These are phyloP conservation scores for Plasmodium vinckei DNA, from an alignment of 169 alveolate genomes.

Conservation along the genomic window DNA sequence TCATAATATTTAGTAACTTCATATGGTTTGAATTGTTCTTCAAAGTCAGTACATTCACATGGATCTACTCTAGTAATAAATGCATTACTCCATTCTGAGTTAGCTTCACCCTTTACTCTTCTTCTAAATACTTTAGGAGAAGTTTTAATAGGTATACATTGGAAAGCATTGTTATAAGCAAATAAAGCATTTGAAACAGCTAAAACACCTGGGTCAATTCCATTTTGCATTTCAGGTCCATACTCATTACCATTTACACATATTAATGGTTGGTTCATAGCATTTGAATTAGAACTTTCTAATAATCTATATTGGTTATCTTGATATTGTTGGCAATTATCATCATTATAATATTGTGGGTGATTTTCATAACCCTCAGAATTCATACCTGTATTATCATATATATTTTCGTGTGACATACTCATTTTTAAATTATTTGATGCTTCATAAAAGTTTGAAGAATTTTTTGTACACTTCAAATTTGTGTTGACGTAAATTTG, in stretches of 20 bases:
- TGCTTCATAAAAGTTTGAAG: conserved; percentile 38
- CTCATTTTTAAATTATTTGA: conserved; percentile 22
- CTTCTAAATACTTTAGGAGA: conserved; percentile 83
- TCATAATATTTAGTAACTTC: conserved; percentile 78
- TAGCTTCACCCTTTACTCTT: conserved; percentile 84
- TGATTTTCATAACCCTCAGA: conserved; percentile 21
- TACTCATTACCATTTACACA: conserved; percentile 58
- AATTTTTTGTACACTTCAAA: conserved; percentile 26
- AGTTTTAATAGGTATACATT: conserved; percentile 76
- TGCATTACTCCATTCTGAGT: conserved; percentile 90
- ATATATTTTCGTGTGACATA: conserved; percentile 34
- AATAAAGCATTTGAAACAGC: conserved; percentile 83
- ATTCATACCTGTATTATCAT: conserved; percentile 23
- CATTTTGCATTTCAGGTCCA: conserved; percentile 60
- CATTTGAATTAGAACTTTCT: background rate
- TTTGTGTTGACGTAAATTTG: conserved; percentile 27
- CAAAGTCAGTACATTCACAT: conserved; percentile 77
- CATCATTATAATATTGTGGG: conserved; percentile 4
- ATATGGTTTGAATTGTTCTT: conserved; percentile 79
- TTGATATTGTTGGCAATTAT: conserved; percentile 13
- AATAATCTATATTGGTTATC: conserved; percentile 7
- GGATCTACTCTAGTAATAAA: conserved; percentile 81
- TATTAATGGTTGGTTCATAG: conserved; percentile 23
- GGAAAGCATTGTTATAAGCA: conserved; percentile 76
- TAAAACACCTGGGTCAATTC: conserved; percentile 81